Conservation (phyloP, 116 monocot genomes). For the Trichopus zeylanicus region DNA sequence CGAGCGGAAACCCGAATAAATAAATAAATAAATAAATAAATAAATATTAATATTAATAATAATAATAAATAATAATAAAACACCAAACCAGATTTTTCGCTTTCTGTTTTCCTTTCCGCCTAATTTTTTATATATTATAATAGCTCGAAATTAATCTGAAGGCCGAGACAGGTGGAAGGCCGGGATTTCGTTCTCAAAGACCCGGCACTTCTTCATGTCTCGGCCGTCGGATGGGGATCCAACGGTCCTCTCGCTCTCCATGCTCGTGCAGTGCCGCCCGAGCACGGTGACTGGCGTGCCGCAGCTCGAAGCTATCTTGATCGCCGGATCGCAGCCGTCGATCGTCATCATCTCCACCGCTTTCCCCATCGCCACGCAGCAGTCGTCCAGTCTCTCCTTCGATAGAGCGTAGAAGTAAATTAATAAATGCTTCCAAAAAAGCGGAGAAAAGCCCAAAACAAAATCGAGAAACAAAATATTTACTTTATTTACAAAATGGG, state of each 20-base stretch:
- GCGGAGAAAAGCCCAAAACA: neutral
- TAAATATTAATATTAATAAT: neutral
- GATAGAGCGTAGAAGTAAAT: neutral
- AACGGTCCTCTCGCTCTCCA: conserved; percentile 30
- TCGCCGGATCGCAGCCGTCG: conserved; percentile 12
- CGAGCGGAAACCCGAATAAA: too few relatives aligned
- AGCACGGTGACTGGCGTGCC: conserved; percentile 51
- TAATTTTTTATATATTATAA: neutral
- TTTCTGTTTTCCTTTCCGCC: neutral
- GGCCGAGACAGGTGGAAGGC: neutral
- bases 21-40: neutral
- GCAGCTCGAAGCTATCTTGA: conserved; percentile 11
- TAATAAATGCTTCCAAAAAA: neutral
- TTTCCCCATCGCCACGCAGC: conserved; percentile 20
- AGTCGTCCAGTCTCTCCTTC: conserved; percentile 38
- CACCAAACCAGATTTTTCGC: neutral
- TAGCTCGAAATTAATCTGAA: neutral
- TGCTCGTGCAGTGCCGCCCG: conserved; percentile 20
- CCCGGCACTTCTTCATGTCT: conserved; percentile 6
- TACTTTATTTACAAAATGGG: conserved; percentile 39
- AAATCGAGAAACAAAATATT: neutral
- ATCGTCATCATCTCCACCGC: conserved; percentile 6
- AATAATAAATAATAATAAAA: too few relatives aligned
- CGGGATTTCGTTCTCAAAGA: neutral
- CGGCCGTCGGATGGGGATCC: conserved; percentile 3